Conservation (phyloP, 257 asterid genomes). For the Scutellaria baicalensis region DNA sequence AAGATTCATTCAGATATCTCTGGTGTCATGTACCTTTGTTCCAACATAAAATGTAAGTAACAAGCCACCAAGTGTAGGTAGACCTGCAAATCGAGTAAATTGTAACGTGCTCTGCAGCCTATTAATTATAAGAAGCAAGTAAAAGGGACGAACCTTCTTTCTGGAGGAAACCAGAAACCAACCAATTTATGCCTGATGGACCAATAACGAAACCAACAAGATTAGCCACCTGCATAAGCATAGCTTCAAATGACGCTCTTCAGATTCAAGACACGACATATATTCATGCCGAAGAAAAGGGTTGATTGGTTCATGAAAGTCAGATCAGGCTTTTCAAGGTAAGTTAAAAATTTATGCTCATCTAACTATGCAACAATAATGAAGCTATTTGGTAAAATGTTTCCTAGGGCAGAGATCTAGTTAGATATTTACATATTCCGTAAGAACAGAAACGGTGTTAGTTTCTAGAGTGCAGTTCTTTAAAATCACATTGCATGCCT, state of each 20-base stretch:
- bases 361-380: not conserved
- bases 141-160: conserved; percentile 47
- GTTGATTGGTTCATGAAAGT: not conserved
- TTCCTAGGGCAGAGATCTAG: not conserved
- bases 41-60: conserved; percentile 74
- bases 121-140: not conserved
- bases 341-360: not conserved
- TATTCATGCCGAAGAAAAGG: not conserved
- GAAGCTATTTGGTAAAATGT: not conserved
- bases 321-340: not conserved
- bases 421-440: not conserved
- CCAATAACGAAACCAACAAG: conserved; percentile 97
- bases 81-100: conserved; percentile 43
- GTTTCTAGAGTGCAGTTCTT: not conserved
- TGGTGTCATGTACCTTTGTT: conserved; percentile 57
- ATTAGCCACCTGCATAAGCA: conserved; percentile 71
- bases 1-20: not conserved
- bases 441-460: not conserved
- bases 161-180: conserved; percentile 61
- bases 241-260: conserved; percentile 5
- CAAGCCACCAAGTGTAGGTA: conserved; percentile 63
- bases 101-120: conserved; percentile 4
- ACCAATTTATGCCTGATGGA: conserved; percentile 90
- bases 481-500: not conserved
- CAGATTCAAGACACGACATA: not conserved